Conservation (phyloP, 345 rosid genomes). For the Streptanthus diversifolius region DNA sequence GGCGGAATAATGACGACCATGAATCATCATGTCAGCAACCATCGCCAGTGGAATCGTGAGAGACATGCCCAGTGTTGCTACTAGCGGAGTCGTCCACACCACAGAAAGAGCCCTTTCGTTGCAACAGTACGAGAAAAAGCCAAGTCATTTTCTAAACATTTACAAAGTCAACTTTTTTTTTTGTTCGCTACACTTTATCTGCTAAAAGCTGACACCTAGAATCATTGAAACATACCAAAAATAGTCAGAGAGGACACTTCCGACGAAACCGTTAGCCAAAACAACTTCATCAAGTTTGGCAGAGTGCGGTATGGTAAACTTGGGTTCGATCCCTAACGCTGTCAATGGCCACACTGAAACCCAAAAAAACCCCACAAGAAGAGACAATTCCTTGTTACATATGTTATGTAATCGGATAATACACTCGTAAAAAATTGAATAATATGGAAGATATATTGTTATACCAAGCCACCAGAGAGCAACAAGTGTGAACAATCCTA, state of each 20-base stretch:
- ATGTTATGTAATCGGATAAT: neutral
- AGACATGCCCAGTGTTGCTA: slow-evolving; percentile 76
- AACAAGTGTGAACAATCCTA: slow-evolving; percentile 92
- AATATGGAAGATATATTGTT: slow-evolving; percentile 14
- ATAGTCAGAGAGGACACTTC: slow-evolving; percentile 97
- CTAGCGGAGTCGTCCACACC: slow-evolving; percentile 86
- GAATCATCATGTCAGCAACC: slow-evolving; percentile 79
- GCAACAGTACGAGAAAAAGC: neutral
- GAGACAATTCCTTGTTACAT: neutral
- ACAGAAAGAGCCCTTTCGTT: slow-evolving; percentile 71
- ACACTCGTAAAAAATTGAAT: neutral
- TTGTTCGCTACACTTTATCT: neutral
- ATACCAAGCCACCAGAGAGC: slow-evolving; percentile 99
- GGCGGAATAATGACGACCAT: slow-evolving; percentile 64
- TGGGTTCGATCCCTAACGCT: slow-evolving; percentile 95
- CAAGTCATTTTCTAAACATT: neutral
- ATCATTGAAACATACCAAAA: slow-evolving; percentile 53
- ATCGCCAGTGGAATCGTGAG: slow-evolving; percentile 83
- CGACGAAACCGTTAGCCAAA: slow-evolving; percentile 85
- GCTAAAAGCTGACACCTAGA: neutral
- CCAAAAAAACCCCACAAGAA: neutral
- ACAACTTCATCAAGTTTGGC: slow-evolving; percentile 91
- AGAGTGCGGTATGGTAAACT: slow-evolving; percentile 90
- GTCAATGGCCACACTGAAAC: slow-evolving; percentile 91
- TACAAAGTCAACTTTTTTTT: neutral